These are phyloP conservation scores for Lycium ferocissimum DNA, from an alignment of 257 asterid genomes.

Conservation along the genomic window DNA sequence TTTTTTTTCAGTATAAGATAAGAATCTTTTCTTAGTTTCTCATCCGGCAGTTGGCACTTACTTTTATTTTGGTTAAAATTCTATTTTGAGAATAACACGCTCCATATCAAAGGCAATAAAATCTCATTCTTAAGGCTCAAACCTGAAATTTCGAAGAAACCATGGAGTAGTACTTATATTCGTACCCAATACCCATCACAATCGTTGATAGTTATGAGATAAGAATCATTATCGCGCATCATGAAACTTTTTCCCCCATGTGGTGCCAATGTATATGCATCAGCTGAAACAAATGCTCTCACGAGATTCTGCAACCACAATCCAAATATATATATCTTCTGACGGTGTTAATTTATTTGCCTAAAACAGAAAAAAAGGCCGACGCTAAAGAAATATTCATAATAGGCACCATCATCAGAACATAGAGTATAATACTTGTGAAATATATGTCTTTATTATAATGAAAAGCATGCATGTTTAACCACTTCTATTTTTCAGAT, in stretches of 20 bases:
- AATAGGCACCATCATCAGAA: background rate
- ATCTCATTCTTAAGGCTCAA: too few relatives aligned
- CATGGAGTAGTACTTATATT: too few relatives aligned
- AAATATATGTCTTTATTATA: too few relatives aligned
- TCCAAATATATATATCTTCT: slow-evolving; percentile 22
- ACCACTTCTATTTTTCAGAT: too few relatives aligned
- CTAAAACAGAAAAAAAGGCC: background rate
- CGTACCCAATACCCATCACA: too few relatives aligned
- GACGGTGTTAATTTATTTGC: background rate
- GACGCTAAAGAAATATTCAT: background rate
- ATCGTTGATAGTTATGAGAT: too few relatives aligned
- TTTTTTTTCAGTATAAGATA: background rate
- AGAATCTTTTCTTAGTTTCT: background rate
- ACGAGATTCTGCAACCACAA: slow-evolving; percentile 16
- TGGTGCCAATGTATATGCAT: slow-evolving; percentile 1
- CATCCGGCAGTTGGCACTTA: background rate
- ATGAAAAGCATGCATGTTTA: too few relatives aligned
- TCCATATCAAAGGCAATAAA: background rate
- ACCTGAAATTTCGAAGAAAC: too few relatives aligned
- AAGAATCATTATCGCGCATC: background rate
- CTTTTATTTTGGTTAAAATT: background rate
- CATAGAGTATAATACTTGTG: too few relatives aligned
- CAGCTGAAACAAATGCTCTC: slow-evolving; percentile 35
- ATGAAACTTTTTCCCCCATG: background rate
- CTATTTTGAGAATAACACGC: background rate